Evolutionary conservation across 345 rosid genomes (phyloP), one percentile per base, ranked within the genome.

Genomic region (Erodium maritimum): DNA sequence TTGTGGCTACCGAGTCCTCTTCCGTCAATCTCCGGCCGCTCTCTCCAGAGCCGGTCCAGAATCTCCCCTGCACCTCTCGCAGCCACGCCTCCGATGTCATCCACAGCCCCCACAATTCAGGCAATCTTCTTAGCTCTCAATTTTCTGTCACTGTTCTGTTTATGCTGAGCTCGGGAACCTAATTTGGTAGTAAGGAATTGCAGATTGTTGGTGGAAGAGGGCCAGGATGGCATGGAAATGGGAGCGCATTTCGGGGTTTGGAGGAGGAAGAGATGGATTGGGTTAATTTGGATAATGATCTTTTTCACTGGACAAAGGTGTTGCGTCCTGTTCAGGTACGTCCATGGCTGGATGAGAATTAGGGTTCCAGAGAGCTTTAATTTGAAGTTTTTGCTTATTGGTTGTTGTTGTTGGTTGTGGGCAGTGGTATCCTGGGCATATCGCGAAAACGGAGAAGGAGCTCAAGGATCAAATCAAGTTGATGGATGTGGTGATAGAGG

Each of bases 351-450:
- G 61, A 19, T 56, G 17, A 52, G 55, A 18, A 24, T n/a, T 7
- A 7, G 3, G 7, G 7, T 25, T 53, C 5, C 22, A 5, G 5
- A 13, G 58, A 23, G 58, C 5, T 4, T 29, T 23, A 34, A 14
- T 3, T 37, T 14, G 19, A 24, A 25, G 45, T 17, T 24, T 58
- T 56, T 59, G 24, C 16, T 59, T 55, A 19, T 46, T 52, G 23
- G 53, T 19, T 56, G 17, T 0, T 74, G 58, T 56, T n/a, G 62
- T 53, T 63, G 19, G 61, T 45, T 45, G 45, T 66, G 8, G 19
- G 61, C 70, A 87, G 98, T 91, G 98, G 96, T 91, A 91, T 76
- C 98, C 98, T 50, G 98, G 96, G 63, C 95, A 91, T 62, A 91
- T 88, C 65, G 93, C 90, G n/a, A 91, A 88, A 74, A 78, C 96